Conservation (phyloP, 2,329 filamentous ascomycete genomes). For the Alternaria brassicae region DNA sequence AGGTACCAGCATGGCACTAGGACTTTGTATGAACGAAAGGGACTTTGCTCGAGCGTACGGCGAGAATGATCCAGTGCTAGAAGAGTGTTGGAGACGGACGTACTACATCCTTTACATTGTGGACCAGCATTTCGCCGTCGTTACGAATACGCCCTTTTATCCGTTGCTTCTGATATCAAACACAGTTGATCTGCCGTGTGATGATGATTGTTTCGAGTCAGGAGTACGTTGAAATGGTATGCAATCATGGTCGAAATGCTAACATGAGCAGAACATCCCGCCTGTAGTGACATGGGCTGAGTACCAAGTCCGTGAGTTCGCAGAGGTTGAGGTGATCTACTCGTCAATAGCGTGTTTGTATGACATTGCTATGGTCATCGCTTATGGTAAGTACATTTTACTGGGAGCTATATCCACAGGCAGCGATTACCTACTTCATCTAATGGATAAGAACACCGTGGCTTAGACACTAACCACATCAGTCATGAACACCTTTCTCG, state of each 20-base stretch:
- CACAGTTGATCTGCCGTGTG: slow-evolving; percentile 78
- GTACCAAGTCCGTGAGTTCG: slow-evolving; percentile 77
- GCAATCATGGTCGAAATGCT: not conserved
- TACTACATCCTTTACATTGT: slow-evolving; percentile 84
- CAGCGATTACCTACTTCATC: not conserved
- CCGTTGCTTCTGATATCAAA: slow-evolving; percentile 67
- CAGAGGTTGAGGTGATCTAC: slow-evolving; percentile 72
- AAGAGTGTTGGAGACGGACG: slow-evolving; percentile 84
- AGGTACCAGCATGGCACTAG: slow-evolving; percentile 73
- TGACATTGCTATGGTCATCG: slow-evolving; percentile 73
- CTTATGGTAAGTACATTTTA: slow-evolving; percentile 59
- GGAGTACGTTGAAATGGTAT: slow-evolving; percentile 33
- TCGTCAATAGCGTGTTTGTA: slow-evolving; percentile 86
- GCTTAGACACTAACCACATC: slow-evolving; percentile 8
- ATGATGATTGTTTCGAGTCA: slow-evolving; percentile 71
- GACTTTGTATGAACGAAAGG: slow-evolving; percentile 78
- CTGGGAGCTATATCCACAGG: not conserved
- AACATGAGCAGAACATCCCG: slow-evolving; percentile 40
- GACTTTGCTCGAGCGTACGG: slow-evolving; percentile 71
- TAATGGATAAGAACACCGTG: not conserved
- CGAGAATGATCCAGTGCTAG: slow-evolving; percentile 69
- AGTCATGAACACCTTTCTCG: slow-evolving; percentile 58
- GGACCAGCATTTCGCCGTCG: slow-evolving; percentile 81
- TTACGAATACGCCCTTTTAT: slow-evolving; percentile 74
- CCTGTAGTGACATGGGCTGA: slow-evolving; percentile 65